Base-by-base conservation (phyloP, 805 yeast species). In the Lachancea mirantina region DNA sequence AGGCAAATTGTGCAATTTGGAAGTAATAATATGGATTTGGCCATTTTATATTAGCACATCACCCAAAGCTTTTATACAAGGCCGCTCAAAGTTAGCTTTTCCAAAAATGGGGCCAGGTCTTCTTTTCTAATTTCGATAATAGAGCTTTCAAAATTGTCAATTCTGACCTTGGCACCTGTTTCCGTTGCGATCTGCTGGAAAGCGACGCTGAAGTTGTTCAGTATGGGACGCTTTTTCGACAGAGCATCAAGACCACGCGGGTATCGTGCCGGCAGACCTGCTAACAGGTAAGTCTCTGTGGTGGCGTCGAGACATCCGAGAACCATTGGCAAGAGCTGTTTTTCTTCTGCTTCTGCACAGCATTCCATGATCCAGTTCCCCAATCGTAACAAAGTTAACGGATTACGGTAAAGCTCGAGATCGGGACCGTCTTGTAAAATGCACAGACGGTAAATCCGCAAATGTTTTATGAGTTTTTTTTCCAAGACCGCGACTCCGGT, bases 121-220 rank as follows among this genome's bases (percentile, higher is more conserved):
- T 88, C 95, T 50, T 78, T 80, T 39, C 84, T 63, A 26, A 92
- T 78, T 60, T 92, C 96, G 26, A 92, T 85, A 14, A 92, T 84
- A 3, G 96, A 77, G 42, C 94, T 83, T 54, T 92, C 97, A 59
- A 92, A 92, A 50, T 95, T 85, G 55, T 92, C 97, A 41, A 92
- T 82, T 48, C 89, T 71, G 13, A 87, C 87, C 46, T 82, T 77
- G 3, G 96, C 96, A 25, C 87, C 89, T 5, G 95, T 82, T 14
- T 74, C 73, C 27, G 68, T 69, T 1, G 96, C 92, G 17, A 88
- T 84, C 43, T 79, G 81, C 55, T 85, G 96, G 57, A 92, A 92
- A 21, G 95, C 95, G 37, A 80, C 74, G 28, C 95, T 88, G 52
- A 92, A 92, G 6, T 84, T 78, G 52, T 92, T 89, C 31, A 79